A percentile compares a stretch with the other conserved stretches of the same genome.
Evolutionary conservation across 352 stramenopile genomes (phyloP).

Genomic region (Phytophthora hybrid): DNA sequence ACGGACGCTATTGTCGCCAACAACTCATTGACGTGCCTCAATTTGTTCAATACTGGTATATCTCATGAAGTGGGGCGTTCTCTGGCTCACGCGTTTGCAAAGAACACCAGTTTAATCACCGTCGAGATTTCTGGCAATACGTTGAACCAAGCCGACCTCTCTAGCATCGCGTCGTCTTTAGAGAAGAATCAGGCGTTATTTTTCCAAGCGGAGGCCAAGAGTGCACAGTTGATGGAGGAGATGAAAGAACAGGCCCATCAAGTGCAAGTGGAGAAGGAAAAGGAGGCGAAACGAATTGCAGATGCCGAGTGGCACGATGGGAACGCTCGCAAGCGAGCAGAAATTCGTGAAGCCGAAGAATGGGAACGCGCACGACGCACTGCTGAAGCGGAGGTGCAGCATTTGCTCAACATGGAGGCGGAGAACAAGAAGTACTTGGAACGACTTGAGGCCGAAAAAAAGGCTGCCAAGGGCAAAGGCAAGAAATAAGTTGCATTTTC

Average conservation of each 20-base stretch:
- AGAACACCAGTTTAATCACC: slow-evolving; percentile 58
- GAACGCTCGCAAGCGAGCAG: slow-evolving; percentile 56
- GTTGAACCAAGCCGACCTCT: slow-evolving; percentile 57
- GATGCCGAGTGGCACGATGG: slow-evolving; percentile 64
- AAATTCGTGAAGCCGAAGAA: slow-evolving; percentile 57
- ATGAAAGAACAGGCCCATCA: slow-evolving; percentile 44
- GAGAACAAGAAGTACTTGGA: slow-evolving; percentile 68
- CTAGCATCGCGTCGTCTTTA: slow-evolving; percentile 47
- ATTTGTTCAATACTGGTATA: slow-evolving; percentile 72
- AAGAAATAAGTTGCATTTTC: slow-evolving; percentile 50
- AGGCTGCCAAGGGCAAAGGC: slow-evolving; percentile 55
- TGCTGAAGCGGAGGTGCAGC: slow-evolving; percentile 55
- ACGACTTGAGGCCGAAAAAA: slow-evolving; percentile 52
- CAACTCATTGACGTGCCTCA: slow-evolving; percentile 57
- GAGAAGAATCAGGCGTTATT: slow-evolving; percentile 55
- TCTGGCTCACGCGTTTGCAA: slow-evolving; percentile 52
- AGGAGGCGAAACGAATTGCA: slow-evolving; percentile 46
- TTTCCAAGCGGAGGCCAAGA: slow-evolving; percentile 40
- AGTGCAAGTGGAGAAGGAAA: slow-evolving; percentile 42
- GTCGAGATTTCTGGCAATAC: slow-evolving; percentile 62
- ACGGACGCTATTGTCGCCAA: slow-evolving; percentile 46
- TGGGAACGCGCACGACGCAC: slow-evolving; percentile 52
- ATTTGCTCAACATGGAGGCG: slow-evolving; percentile 60
- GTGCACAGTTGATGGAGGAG: slow-evolving; percentile 24
- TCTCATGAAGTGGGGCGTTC: slow-evolving; percentile 54